Evolutionary conservation across 148 eudicot species (phyloP).

Genomic region (Rhododendron ovatum): DNA sequence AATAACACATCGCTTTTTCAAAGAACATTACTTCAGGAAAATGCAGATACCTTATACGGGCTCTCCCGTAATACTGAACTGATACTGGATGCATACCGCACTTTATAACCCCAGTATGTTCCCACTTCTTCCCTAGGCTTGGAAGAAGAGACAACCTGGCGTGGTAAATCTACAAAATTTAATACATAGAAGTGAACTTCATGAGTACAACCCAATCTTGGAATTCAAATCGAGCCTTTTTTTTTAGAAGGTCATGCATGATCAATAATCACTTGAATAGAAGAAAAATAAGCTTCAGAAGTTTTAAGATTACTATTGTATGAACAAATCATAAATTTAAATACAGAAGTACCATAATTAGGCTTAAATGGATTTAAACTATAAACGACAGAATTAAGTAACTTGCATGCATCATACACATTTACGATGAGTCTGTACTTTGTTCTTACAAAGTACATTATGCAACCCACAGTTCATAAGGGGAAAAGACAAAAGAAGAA

Average conservation of each 20-base stretch:
- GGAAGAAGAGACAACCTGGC: constrained; percentile 63
- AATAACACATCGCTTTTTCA: background rate
- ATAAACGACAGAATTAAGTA: background rate
- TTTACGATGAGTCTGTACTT: background rate
- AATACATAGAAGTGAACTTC: constrained; percentile 5
- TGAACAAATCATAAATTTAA: too few relatives aligned
- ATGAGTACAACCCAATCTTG: background rate
- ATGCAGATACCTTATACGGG: constrained; percentile 60
- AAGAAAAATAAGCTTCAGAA: constrained; percentile 2
- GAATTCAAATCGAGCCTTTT: background rate
- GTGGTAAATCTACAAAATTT: constrained; percentile 36
- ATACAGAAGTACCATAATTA: background rate
- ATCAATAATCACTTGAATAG: background rate
- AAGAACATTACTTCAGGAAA: background rate
- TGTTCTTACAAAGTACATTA: background rate
- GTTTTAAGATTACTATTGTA: background rate
- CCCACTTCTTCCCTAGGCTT: constrained; percentile 73
- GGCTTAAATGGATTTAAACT: background rate
- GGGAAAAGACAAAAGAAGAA: background rate
- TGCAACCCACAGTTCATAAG: background rate
- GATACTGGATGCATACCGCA: constrained; percentile 84
- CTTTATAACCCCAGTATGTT: constrained; percentile 96
- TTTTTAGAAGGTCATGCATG: background rate
- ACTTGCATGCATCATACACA: background rate
- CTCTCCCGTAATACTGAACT: constrained; percentile 66